These are phyloP conservation scores for Solanum pinnatisectum DNA, from an alignment of 257 asterid species.

Conservation along the genomic window DNA sequence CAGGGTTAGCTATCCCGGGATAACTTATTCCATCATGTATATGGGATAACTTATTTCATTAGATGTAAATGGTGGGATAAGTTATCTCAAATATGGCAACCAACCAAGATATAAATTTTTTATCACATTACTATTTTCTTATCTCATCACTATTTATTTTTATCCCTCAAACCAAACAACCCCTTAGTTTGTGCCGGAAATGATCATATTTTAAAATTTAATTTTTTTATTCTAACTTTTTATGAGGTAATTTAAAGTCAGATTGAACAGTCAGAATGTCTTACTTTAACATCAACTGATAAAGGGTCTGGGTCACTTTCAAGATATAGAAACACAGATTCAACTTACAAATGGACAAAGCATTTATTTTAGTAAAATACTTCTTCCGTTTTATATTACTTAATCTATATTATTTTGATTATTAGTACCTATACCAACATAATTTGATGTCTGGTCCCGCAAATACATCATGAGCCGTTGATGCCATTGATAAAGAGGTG, in stretches of 20 bases:
- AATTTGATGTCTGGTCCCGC: background rate
- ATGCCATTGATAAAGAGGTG: background rate
- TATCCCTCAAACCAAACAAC: too few relatives aligned
- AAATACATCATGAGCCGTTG: background rate
- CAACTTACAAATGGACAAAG: background rate
- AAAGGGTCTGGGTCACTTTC: background rate
- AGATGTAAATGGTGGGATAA: too few relatives aligned
- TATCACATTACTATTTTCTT: too few relatives aligned
- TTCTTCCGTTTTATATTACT: background rate
- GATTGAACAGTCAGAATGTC: background rate
- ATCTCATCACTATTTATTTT: too few relatives aligned
- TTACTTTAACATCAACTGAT: background rate
- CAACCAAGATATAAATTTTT: too few relatives aligned
- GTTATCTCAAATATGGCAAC: too few relatives aligned
- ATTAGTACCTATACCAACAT: background rate
- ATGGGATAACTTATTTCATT: too few relatives aligned
- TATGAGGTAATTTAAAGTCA: background rate
- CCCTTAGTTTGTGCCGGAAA: background rate
- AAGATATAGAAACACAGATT: background rate
- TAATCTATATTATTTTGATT: too few relatives aligned
- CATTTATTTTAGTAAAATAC: background rate
- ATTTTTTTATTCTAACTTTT: background rate
- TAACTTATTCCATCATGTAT: too few relatives aligned
- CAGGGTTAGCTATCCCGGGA: too few relatives aligned
- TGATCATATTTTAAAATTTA: background rate